Base-by-base conservation (phyloP, 495 filamentous ascomycete genomes). In the Daldinia vernicosa region DNA sequence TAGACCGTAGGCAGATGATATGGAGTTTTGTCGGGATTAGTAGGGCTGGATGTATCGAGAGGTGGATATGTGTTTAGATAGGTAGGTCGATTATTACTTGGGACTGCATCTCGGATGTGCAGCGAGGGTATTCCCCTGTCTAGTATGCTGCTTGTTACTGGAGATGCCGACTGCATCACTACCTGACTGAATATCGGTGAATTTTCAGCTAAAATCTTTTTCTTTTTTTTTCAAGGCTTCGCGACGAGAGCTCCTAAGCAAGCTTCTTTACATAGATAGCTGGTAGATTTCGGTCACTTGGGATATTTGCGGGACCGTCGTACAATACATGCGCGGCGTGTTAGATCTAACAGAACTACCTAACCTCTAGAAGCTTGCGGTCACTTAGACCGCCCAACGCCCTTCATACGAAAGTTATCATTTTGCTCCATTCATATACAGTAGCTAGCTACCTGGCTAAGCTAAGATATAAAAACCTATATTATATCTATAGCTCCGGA, bases 31-130 rank as follows among this genome's bases (percentile, higher is more conserved):
- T 47, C 43, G 43, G 43, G 17, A 47, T 47, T 47, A 22, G 43
- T 19, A 55, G 4, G 40, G 52, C 66, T 63, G 51, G 28, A n/a
- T 24, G 27, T 24, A 4, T 14, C 15, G 11, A 53, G 51, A 30
- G 28, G 50, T 56, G 45, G 40, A 45, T 40, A 51, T 26, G 52
- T n/a, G 7, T 6, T 30, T 6, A 56, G 53, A 17, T 35, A 35
- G 28, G 17, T 35, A 56, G 43, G 54, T 60, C n/a, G 26, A 27
- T 58, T 60, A 27, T 58, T 60, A 50, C 39, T 61, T 60, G 61
- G 65, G 64, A 69, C 65, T 69, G 70, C 70, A 69, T 72, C 55
- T 58, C 70, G 70, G 70, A 72, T 72, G 65, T 65, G 70, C 70
- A 69, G 40, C 56, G 70, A 72, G 60, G 60, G 47, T 55, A 57